Conservation (phyloP, 257 asterid species). For the Mentha longifolia region DNA sequence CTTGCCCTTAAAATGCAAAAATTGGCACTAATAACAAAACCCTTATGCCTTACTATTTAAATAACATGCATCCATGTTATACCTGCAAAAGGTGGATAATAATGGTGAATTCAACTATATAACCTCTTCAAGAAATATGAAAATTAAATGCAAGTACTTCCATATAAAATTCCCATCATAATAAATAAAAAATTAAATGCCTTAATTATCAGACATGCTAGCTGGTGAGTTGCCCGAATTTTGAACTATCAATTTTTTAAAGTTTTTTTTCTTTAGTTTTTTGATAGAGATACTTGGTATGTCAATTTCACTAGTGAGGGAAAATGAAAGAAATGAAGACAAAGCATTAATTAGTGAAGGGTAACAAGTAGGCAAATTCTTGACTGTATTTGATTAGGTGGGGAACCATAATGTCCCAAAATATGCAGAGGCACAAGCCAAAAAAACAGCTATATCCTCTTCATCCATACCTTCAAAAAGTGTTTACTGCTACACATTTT, state of each 20-base stretch:
- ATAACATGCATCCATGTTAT: too few relatives aligned
- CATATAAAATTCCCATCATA: neutral
- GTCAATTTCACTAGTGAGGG: neutral
- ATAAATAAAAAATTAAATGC: slow-evolving; percentile 7
- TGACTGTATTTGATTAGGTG: slow-evolving; percentile 40
- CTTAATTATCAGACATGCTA: slow-evolving; percentile 7
- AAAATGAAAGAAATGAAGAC: slow-evolving; percentile 34
- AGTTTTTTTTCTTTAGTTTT: neutral
- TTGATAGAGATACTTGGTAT: neutral
- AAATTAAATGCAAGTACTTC: slow-evolving; percentile 28
- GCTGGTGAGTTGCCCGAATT: slow-evolving; percentile 21
- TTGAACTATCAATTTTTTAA: neutral
- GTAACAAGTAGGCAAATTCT: slow-evolving; percentile 52
- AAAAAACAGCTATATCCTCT: slow-evolving; percentile 45
- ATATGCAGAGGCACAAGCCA: slow-evolving; percentile 32
- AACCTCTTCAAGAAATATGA: neutral
- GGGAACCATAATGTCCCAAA: slow-evolving; percentile 52
- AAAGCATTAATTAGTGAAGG: slow-evolving; percentile 53
- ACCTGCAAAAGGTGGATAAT: slow-evolving; percentile 5
- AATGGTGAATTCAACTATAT: neutral
- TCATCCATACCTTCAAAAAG: slow-evolving; percentile 36
- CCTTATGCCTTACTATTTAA: slow-evolving; percentile 25
- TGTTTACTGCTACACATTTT: slow-evolving; percentile 31
- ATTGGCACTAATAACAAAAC: slow-evolving; percentile 21
- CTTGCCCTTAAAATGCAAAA: slow-evolving; percentile 26